These are phyloP conservation scores for Cylindrotheca closterium DNA, from an alignment of 108 stramenopile species.

Conservation along the genomic window DNA sequence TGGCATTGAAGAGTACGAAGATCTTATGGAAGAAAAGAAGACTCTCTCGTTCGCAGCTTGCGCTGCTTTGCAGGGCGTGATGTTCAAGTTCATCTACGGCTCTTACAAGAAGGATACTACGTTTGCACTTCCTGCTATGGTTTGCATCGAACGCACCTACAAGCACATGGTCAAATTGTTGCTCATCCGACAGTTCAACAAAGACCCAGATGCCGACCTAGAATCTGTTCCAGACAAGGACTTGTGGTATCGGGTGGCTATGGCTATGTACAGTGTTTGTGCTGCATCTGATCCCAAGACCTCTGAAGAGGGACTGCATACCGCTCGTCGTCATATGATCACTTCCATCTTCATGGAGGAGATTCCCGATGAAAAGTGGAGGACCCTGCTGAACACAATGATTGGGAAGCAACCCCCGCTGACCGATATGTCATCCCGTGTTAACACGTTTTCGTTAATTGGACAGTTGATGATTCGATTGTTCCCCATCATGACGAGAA, in stretches of 20 bases:
- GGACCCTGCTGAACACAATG: constrained; percentile 53
- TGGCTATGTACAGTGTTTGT: constrained; percentile 68
- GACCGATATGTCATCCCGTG: constrained; percentile 39
- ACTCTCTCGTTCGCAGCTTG: constrained; percentile 47
- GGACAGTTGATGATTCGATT: constrained; percentile 49
- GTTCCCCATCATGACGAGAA: constrained; percentile 52
- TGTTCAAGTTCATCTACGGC: constrained; percentile 64
- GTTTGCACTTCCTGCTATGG: constrained; percentile 60
- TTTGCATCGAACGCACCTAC: constrained; percentile 74
- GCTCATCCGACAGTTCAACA: constrained; percentile 25
- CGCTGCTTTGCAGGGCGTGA: constrained; percentile 47
- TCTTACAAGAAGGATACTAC: constrained; percentile 61
- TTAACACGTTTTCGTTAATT: constrained; percentile 55
- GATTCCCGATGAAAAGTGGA: constrained; percentile 69
- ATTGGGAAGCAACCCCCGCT: constrained; percentile 57
- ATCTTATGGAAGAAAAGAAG: constrained; percentile 26
- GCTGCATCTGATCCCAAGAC: constrained; percentile 40
- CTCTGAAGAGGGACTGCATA: constrained; percentile 60
- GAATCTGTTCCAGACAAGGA: constrained; percentile 51
- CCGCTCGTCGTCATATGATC: constrained; percentile 56
- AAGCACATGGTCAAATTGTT: constrained; percentile 43
- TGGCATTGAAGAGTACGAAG: constrained; percentile 31
- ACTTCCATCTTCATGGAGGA: constrained; percentile 48
- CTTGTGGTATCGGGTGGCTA: constrained; percentile 55
- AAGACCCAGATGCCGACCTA: constrained; percentile 28